Evolutionary conservation across 805 yeast genomes (phyloP), one percentile per base, ranked within the genome.

Genomic region (Metschnikowia santaceciliae): DNA sequence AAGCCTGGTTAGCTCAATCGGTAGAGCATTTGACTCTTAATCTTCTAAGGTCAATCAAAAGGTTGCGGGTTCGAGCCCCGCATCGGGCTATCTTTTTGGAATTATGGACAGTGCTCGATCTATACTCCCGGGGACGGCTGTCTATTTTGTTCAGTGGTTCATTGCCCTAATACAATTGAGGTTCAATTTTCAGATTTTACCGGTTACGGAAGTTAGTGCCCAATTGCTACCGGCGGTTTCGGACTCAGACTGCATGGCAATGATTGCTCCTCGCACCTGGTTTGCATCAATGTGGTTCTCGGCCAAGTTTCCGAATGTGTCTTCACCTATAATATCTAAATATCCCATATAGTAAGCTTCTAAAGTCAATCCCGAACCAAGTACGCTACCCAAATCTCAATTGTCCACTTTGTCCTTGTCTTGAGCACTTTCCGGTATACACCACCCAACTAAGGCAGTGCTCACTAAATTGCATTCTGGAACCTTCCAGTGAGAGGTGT

Each of bases 41-140:
- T 22, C 54, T 44, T 49, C 37, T 57, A 57, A 57, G 61, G 61
- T 57, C 61, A 57, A 57, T 57, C 61, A 57, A 57, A 57, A 57
- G 61, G 61, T 57, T 57, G 61, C 61, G 61, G 61, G 61, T 57
- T 57, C 61, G 61, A 57, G 58, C 61, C 61, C 61, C 61, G 61
- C 61, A 58, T 58, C 61, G 61, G 61, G 61, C 61, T 57, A 42
- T 45, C 53, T 52, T 51, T 36, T n/a, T 23, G 26, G 8, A 2
- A 23, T 23, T 23, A 1, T 23, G 1, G 30, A 23, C 30, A 4
- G 4, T 7, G 30, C 30, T 23, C 3, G 30, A 10, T 23, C 30
- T 23, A 1, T 8, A 23, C 2, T 4, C 10, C 10, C 23, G 6
- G 26, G 26, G 7, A 10, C 26, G 3, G 10, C 30, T 7, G n/a